Conservation (phyloP, 139 green algal genomes). For the Chloropicon primus region DNA sequence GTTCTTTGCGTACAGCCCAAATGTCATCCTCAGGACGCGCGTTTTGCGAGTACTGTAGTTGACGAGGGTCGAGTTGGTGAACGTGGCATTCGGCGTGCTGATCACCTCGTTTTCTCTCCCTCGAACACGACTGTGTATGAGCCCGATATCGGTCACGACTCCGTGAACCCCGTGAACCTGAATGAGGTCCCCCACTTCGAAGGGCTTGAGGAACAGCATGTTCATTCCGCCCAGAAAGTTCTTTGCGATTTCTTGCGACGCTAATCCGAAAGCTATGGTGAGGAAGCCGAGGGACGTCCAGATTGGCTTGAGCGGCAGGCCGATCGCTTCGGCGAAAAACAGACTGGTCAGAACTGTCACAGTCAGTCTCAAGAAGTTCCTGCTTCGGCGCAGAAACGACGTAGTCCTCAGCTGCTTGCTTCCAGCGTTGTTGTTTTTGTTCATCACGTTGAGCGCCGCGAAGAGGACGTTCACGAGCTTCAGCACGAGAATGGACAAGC, state of each 20-base stretch:
- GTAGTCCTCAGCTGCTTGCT: background rate
- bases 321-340: background rate
- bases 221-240: background rate
- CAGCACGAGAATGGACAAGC: background rate
- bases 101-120: background rate
- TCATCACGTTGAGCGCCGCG: background rate
- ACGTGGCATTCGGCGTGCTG: background rate
- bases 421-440: background rate
- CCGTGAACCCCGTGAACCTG: background rate
- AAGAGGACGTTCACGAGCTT: background rate
- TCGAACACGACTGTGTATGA: background rate
- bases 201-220: background rate
- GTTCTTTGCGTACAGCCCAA: background rate
- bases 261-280: background rate
- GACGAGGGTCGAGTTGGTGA: background rate
- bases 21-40: background rate
- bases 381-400: background rate
- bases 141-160: background rate
- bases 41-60: background rate
- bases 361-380: background rate
- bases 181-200: background rate
- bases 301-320: background rate
- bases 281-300: background rate
- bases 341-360: background rate
- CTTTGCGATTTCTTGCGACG: background rate